Evolutionary conservation across 129 eudicot species (phyloP), one percentile per base, ranked within the genome.

Genomic region (Tagetes erecta): DNA sequence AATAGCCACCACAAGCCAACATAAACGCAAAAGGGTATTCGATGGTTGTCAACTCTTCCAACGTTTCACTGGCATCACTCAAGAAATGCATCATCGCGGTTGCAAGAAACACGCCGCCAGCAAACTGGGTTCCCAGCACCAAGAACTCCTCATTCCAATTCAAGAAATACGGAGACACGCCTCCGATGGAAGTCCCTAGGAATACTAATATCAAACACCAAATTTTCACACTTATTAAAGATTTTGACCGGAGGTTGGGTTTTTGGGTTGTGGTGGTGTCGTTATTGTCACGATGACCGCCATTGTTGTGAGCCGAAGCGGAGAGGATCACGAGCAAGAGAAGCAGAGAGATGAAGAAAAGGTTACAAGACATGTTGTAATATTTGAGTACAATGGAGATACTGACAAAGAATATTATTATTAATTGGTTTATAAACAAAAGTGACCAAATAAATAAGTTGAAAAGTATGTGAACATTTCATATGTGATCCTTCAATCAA

Each of bases 31-130:
- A 92, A n/a, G 98, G 98, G 80, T 92, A 92, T 50, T 66, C 79
- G 38, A 80, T 76, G 0, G 42, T 68, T 2, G 87, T 92, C 86
- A 92, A 87, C 50, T 92, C 98, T 71, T 60, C 63, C 39, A 92
- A 92, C 27, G 96, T 89, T 81, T 85, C 96, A 59, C 87, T 92
- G 0, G 96, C 72, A 79, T 92, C 98, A 53, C 96, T 92, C 30
- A 92, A 33, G 42, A 92, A 92, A 87, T 92, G 98, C 98, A 92
- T 92, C 76, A 92, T 11, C 5, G 95, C 94, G 53, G 96, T 92
- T 30, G 90, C 89, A 72, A 92, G 55, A 63, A 92, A 92, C 64
- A 92, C 96, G 31, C 96, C 98, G 58, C 91, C 97, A 6, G 97
- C 97, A 57, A 92, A 92, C 79, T 92, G 98, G 27, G 98, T 85